Conservation (phyloP, 139 green algal genomes). For the Eudorina sp. region DNA sequence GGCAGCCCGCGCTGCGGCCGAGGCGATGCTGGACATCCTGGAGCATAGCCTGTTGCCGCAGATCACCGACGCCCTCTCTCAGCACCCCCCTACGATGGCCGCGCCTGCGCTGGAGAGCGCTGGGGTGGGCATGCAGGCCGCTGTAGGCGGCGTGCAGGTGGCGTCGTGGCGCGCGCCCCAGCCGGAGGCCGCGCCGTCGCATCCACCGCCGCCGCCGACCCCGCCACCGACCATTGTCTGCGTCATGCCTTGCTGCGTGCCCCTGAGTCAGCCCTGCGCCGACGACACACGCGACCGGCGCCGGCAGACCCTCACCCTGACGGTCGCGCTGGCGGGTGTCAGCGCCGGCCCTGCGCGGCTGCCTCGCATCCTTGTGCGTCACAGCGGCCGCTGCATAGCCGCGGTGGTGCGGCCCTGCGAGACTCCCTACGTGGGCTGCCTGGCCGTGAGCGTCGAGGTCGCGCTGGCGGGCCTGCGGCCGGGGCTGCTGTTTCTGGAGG, state of each 20-base stretch:
- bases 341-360: neutral
- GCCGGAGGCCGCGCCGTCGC: neutral
- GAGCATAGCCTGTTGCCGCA: conserved; percentile 17
- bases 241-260: conserved; percentile 30
- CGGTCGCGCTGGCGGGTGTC: neutral
- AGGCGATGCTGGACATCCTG: conserved; percentile 19
- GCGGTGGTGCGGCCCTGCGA: neutral
- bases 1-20: neutral
- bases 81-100: neutral
- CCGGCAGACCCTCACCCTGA: neutral
- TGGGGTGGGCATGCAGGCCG: conserved; percentile 19
- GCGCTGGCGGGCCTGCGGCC: neutral
- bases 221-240: conserved; percentile 8
- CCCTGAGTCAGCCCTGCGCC: neutral
- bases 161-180: neutral
- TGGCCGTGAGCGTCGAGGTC: neutral
- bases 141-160: neutral
- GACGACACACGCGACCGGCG: neutral
- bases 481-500: conserved; percentile 25
- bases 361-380: conserved; percentile 13
- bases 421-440: neutral
- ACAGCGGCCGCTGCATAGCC: conserved; percentile 33
- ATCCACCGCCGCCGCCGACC: neutral
- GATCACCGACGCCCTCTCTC: neutral
- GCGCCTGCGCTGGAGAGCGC: neutral